These are phyloP conservation scores for Aspergillus sp. DNA, from an alignment of 2,329 filamentous ascomycete genomes.

Conservation along the genomic window DNA sequence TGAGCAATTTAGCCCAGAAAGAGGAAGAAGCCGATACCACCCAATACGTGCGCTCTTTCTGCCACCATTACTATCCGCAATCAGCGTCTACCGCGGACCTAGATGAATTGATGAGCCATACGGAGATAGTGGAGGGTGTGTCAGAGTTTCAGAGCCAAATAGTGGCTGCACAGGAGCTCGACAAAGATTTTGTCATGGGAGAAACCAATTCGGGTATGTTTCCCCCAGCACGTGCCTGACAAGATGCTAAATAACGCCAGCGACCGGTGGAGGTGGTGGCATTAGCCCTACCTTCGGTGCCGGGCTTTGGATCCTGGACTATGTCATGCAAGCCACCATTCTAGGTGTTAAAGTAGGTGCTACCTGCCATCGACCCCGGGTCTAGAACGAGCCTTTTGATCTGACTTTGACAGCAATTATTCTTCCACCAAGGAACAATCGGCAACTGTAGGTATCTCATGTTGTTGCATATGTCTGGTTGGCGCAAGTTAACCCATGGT, in stretches of 20 bases:
- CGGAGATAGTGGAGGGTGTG: slow-evolving; percentile 44
- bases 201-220: slow-evolving; percentile 54
- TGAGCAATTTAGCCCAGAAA: slow-evolving; percentile 37
- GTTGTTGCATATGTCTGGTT: too few species aligned
- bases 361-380: not conserved
- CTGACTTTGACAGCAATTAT: slow-evolving; percentile 30
- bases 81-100: slow-evolving; percentile 41
- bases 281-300: slow-evolving; percentile 53
- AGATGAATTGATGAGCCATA: slow-evolving; percentile 50
- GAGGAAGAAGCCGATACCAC: slow-evolving; percentile 39
- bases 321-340: slow-evolving; percentile 36
- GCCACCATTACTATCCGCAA: slow-evolving; percentile 54
- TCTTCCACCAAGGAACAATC: slow-evolving; percentile 56
- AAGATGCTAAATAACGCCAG: slow-evolving; percentile 19
- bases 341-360: slow-evolving; percentile 31
- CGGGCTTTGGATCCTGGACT: slow-evolving; percentile 56
- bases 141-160: slow-evolving; percentile 46
- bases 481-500: not conserved
- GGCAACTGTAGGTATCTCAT: slow-evolving; percentile 48
- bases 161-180: slow-evolving; percentile 39
- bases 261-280: slow-evolving; percentile 42
- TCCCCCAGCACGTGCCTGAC: not conserved
- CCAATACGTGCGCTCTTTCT: slow-evolving; percentile 46
- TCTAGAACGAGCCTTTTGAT: not conserved
- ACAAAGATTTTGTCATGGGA: slow-evolving; percentile 52